Evolutionary conservation across 2,329 filamentous ascomycete species (phyloP).

Genomic region (Aspergillus pseudoviridinutans): DNA sequence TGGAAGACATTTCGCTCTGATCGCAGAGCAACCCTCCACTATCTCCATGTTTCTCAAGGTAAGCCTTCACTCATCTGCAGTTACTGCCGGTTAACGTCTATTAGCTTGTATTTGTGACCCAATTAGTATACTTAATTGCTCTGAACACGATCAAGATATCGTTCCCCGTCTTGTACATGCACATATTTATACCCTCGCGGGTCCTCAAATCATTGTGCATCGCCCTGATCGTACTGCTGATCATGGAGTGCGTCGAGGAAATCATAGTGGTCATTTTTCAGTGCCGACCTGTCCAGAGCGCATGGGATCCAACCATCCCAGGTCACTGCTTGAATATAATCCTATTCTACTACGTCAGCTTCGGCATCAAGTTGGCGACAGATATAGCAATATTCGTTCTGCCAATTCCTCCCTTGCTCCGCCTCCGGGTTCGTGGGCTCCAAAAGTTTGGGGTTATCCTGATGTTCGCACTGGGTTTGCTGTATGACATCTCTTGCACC

Average conservation of each 20-base stretch:
- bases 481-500: slow-evolving; percentile 5
- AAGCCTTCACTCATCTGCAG: not conserved
- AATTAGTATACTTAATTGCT: slow-evolving; percentile 23
- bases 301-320: slow-evolving; percentile 13
- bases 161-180: slow-evolving; percentile 21
- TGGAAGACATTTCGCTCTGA: slow-evolving; percentile 14
- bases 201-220: slow-evolving; percentile 13
- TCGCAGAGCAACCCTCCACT: not conserved
- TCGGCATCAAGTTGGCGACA: slow-evolving; percentile 14
- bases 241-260: slow-evolving; percentile 66
- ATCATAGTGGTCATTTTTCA: slow-evolving; percentile 56
- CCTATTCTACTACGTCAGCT: slow-evolving; percentile 16
- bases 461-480: slow-evolving; percentile 18
- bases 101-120: slow-evolving; percentile 18
- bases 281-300: slow-evolving; percentile 16
- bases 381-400: slow-evolving; percentile 16
- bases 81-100: not conserved
- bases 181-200: slow-evolving; percentile 15
- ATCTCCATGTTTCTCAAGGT: slow-evolving; percentile 18
- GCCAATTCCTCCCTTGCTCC: slow-evolving; percentile 14
- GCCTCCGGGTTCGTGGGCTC: slow-evolving; percentile 12
- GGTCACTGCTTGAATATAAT: slow-evolving; percentile 14
- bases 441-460: slow-evolving; percentile 15
- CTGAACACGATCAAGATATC: slow-evolving; percentile 28
- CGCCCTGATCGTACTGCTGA: slow-evolving; percentile 32